Percentiles rank a stretch among this genome's conserved stretches.
Evolutionary conservation across 2,329 filamentous ascomycete genomes (phyloP).

Genomic region (Nemania serpens): DNA sequence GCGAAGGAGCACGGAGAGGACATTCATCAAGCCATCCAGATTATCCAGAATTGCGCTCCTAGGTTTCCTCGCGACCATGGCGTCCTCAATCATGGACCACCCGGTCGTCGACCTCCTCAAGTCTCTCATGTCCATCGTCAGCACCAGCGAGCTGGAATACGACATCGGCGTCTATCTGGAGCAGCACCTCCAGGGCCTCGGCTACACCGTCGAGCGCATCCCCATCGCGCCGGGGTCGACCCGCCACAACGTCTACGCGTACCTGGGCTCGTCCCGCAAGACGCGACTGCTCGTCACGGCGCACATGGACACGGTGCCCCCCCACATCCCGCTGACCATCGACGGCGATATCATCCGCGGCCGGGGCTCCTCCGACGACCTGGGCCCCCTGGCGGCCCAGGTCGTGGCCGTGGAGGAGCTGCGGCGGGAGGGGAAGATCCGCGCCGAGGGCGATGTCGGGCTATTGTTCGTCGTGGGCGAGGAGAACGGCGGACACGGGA

Average conservation of each 20-base stretch:
- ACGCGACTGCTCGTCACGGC: slow-evolving; percentile 43
- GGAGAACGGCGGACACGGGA: slow-evolving; percentile 57
- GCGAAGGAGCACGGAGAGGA: too few relatives aligned
- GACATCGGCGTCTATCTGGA: slow-evolving; percentile 42
- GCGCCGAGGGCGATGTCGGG: slow-evolving; percentile 35
- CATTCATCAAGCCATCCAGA: not conserved
- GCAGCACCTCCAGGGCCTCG: slow-evolving; percentile 38
- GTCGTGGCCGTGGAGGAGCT: slow-evolving; percentile 50
- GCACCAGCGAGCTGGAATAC: slow-evolving; percentile 45
- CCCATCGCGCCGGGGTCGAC: slow-evolving; percentile 41
- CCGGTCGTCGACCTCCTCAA: slow-evolving; percentile 37
- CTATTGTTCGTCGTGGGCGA: slow-evolving; percentile 52
- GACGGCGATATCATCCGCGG: slow-evolving; percentile 49
- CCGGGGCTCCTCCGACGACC: slow-evolving; percentile 48
- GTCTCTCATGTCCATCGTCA: slow-evolving; percentile 43
- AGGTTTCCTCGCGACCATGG: not conserved
- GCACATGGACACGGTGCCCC: slow-evolving; percentile 51
- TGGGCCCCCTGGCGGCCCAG: slow-evolving; percentile 51
- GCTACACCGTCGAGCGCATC: slow-evolving; percentile 45
- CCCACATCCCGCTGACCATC: slow-evolving; percentile 55
- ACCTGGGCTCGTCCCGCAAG: slow-evolving; percentile 39
- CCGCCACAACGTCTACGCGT: slow-evolving; percentile 47
- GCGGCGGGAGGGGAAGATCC: slow-evolving; percentile 30
- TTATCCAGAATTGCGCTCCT: not conserved
- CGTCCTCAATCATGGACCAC: slow-evolving; percentile 15